Conservation (phyloP, 2,329 filamentous ascomycete genomes). For the Sclerotinia borealis region DNA sequence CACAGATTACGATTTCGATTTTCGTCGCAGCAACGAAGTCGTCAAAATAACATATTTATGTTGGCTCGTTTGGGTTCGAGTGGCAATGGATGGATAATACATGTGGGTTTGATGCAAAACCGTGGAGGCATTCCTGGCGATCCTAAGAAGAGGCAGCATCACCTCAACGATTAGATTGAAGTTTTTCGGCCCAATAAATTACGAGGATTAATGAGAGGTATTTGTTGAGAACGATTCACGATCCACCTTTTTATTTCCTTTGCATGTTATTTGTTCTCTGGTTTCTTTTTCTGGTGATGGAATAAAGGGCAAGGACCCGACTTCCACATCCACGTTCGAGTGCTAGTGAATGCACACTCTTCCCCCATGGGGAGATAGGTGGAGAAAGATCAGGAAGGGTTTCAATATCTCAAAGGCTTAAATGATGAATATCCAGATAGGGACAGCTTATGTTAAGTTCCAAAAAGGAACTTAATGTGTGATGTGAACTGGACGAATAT, state of each 20-base stretch:
- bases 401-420: conserved; percentile 32
- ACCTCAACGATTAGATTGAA: not conserved
- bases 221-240: not conserved
- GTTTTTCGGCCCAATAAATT: not conserved
- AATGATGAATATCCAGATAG: conserved; percentile 99
- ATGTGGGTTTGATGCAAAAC: not conserved
- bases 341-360: not conserved
- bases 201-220: too few relatives aligned
- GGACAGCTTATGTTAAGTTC: conserved; percentile 86
- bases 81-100: not conserved
- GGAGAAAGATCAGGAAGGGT: not conserved
- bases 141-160: not conserved
- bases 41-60: not conserved
- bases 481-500: conserved; percentile 93
- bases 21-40: not conserved
- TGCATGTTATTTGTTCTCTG: not conserved
- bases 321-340: not conserved
- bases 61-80: not conserved
- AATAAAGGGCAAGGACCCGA: not conserved
- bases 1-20: not conserved
- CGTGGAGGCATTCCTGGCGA: not conserved
- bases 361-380: not conserved
- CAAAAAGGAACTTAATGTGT: conserved; percentile 52
- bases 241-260: not conserved
- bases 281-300: not conserved